Percentiles rank a stretch among this genome's conserved stretches.
Conservation (phyloP, 148 eudicot species). For the Vaccinium vitisidaea region DNA sequence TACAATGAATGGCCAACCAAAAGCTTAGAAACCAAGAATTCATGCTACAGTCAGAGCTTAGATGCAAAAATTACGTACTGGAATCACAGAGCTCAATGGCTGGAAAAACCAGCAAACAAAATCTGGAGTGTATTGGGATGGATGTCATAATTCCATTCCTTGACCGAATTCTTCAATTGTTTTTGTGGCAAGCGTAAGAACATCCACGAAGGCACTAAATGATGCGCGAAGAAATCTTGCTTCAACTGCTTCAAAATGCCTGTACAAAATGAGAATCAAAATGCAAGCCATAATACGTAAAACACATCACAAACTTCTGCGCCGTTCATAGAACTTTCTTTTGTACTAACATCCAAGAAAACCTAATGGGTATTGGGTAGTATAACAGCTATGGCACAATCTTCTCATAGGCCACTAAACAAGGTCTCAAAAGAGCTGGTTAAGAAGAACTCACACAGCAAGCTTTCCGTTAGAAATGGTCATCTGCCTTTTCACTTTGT, state of each 20-base stretch:
- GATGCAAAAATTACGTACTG: not conserved
- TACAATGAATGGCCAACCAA: not conserved
- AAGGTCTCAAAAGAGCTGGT: not conserved
- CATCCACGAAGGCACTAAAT: conserved; percentile 76
- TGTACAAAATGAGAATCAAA: conserved; percentile 23
- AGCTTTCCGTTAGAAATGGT: conserved; percentile 72
- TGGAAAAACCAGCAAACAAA: not conserved
- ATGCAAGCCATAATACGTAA: not conserved
- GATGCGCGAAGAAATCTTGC: conserved; percentile 97
- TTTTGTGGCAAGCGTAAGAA: conserved; percentile 71
- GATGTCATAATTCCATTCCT: conserved; percentile 29
- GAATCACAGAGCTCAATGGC: not conserved
- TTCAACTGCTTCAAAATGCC: conserved; percentile 91
- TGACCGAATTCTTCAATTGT: conserved; percentile 80
- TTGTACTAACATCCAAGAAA: not conserved
- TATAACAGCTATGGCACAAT: not conserved
- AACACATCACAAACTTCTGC: not conserved
- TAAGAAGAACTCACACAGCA: conserved; percentile 54
- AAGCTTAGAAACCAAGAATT: not conserved
- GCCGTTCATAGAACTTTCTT: not conserved
- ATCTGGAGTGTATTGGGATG: not conserved
- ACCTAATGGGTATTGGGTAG: not conserved
- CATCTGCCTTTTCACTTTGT: conserved; percentile 87
- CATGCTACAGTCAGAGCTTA: not conserved
- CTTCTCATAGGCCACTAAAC: not conserved